Evolutionary conservation across 371 early-diverging fungal species (phyloP).

Genomic region (Mortierella sp.): DNA sequence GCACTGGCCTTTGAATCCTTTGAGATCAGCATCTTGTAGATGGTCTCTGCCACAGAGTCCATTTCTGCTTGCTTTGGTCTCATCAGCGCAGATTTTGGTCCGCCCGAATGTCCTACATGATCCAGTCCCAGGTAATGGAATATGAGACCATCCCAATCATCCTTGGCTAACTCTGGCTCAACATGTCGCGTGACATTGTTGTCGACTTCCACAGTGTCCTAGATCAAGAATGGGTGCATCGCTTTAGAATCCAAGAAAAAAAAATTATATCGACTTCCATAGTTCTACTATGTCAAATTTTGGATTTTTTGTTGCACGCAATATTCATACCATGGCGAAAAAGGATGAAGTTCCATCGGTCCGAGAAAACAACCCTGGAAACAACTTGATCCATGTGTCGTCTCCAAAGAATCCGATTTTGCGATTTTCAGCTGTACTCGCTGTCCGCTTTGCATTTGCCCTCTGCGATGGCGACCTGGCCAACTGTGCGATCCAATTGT

Average conservation of each 20-base stretch:
- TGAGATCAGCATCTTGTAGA: conserved; percentile 62
- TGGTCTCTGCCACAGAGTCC: conserved; percentile 74
- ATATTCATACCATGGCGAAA: conserved; percentile 71
- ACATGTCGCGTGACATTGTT: conserved; percentile 87
- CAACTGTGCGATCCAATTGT: conserved; percentile 83
- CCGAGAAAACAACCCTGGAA: conserved; percentile 73
- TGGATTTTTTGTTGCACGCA: background rate
- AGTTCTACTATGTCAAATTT: too few relatives aligned
- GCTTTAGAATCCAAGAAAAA: background rate
- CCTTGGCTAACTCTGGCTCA: conserved; percentile 63
- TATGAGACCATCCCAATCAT: conserved; percentile 87
- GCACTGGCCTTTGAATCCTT: conserved; percentile 1
- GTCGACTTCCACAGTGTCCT: conserved; percentile 87
- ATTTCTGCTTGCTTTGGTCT: conserved; percentile 83
- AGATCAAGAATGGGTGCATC: too few relatives aligned
- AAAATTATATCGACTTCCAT: too few relatives aligned
- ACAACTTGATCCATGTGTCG: conserved; percentile 94
- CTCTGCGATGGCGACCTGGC: conserved; percentile 61
- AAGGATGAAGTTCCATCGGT: conserved; percentile 86
- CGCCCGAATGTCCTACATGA: conserved; percentile 94
- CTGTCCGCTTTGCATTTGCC: background rate
- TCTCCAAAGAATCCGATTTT: conserved; percentile 93
- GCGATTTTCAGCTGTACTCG: background rate
- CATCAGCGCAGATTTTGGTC: conserved; percentile 84
- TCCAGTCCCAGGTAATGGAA: conserved; percentile 96